These are phyloP conservation scores for Aspergillus asperescens DNA, from an alignment of 495 filamentous ascomycete genomes.

Conservation along the genomic window DNA sequence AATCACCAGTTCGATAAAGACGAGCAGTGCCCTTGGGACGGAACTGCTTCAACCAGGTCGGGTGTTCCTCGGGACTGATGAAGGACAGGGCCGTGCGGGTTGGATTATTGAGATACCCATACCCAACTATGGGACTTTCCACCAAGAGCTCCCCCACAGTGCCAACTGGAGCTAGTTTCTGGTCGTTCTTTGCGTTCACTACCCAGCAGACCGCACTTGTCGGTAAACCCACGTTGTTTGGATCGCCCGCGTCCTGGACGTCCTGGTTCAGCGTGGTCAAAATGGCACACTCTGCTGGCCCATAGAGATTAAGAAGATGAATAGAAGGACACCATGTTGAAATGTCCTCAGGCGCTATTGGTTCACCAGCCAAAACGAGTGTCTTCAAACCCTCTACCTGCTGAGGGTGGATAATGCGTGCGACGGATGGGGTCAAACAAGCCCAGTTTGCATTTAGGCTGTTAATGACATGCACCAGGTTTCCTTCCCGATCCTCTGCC, in stretches of 20 bases:
- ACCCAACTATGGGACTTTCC: constrained; percentile 34
- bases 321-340: not conserved
- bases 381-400: not conserved
- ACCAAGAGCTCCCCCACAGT: constrained; percentile 39
- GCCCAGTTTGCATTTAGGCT: constrained; percentile 19
- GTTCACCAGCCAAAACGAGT: not conserved
- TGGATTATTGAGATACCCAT: constrained; percentile 33
- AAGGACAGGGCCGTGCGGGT: constrained; percentile 15
- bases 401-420: constrained; percentile 16
- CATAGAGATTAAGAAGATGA: not conserved
- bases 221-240: constrained; percentile 28
- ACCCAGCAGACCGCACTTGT: constrained; percentile 29
- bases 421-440: constrained; percentile 26
- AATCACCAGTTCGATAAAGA: not conserved
- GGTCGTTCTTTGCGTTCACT: constrained; percentile 27
- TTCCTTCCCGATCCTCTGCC: constrained; percentile 25
- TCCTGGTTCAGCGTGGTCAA: constrained; percentile 17
- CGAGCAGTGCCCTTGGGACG: not conserved
- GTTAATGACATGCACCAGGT: constrained; percentile 20
- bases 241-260: constrained; percentile 6
- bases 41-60: not conserved
- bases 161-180: constrained; percentile 35
- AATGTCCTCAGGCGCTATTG: not conserved
- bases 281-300: constrained; percentile 37
- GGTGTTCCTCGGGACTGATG: not conserved